Base-by-base conservation (phyloP, 495 filamentous ascomycete species). In the Hamigera avellanea region DNA sequence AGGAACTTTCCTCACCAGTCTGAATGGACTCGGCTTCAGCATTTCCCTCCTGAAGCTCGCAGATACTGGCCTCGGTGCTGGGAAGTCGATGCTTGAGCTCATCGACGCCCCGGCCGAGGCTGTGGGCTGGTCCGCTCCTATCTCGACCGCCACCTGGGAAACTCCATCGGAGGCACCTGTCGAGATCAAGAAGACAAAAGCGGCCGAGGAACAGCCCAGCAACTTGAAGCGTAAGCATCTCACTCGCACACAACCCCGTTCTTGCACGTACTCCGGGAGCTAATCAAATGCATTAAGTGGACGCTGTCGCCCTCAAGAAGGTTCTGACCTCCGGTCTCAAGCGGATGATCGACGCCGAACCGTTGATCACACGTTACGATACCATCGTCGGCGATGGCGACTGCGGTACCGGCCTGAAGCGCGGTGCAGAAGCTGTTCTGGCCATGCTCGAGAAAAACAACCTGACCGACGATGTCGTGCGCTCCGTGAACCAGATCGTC, bases 341-440 rank as follows among this genome's bases (percentile, higher is more conserved):
- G 34, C 65, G 66, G 29, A 54, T 96, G 30, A 81, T 95, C 41
- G 68, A 62, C 0, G 83, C 75, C 1, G 91, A 98, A 50, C 76
- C 83, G 3, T 76, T 87, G 37, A 73, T 96, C 18, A 95, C 93
- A 6, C 77, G 70, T 37, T 95, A 78, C 53, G 91, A 98, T 52
- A 93, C 86, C 1, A 73, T 93, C 17, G 86, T 95, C 33, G 91
- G 91, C 33, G 91, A 98, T 54, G 91, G 91, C 28, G 91, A 98
- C 61, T 98, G 91, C 56, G 91, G 91, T 1, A 79, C 86, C 19
- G 86, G 86, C 0, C 65, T 98, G 26, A 86, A 85, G 63, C 75
- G 87, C 35, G 91, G 91, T 15, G 91, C 91, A 21, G 86, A 95
- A 69, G 85, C 83, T 14, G 69, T 95, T 29, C 61, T 87, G 8